phyloP scores from a whole-genome alignment of 345 rosid species.

The Camelina neglecta region DNA sequence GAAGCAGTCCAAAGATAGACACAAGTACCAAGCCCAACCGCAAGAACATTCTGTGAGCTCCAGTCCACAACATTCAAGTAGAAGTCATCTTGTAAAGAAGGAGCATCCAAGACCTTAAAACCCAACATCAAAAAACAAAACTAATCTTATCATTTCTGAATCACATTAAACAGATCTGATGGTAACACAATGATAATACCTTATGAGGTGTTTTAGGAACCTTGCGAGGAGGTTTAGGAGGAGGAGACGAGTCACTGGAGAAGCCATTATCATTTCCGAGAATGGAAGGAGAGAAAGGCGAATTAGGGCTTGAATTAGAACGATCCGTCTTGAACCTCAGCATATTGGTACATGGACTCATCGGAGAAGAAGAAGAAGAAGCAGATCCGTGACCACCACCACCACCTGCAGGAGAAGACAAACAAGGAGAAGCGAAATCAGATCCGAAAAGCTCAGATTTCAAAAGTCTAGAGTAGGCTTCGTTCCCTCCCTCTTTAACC shows the following conservation, averaged over 20 bases:
- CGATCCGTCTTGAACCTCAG: conserved; percentile 83
- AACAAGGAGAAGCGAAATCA: conserved; percentile 68
- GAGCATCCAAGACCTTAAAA: conserved; percentile 92
- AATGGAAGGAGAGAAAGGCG: conserved; percentile 86
- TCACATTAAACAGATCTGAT: background rate
- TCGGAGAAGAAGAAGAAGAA: conserved; percentile 53
- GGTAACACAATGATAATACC: conserved; percentile 44
- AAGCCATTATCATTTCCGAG: conserved; percentile 67
- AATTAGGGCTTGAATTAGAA: conserved; percentile 64
- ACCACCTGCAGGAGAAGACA: conserved; percentile 80
- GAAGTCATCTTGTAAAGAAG: conserved; percentile 96
- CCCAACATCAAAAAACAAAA: background rate
- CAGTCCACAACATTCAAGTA: conserved; percentile 96
- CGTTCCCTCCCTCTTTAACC: conserved; percentile 91
- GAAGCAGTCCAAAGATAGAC: conserved; percentile 98
- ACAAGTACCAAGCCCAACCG: conserved; percentile 94
- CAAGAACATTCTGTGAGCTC: conserved; percentile 98
- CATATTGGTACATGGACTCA: conserved; percentile 84
- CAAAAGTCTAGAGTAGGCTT: conserved; percentile 73
- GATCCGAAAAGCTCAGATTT: conserved; percentile 91
- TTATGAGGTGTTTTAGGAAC: conserved; percentile 97
- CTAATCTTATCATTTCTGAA: background rate
- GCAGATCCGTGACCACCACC: conserved; percentile 53
- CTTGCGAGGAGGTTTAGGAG: conserved; percentile 87
- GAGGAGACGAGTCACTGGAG: conserved; percentile 70